Evolutionary conservation across 805 yeast genomes (phyloP).

Genomic region (Metschnikowia vanudenii): DNA sequence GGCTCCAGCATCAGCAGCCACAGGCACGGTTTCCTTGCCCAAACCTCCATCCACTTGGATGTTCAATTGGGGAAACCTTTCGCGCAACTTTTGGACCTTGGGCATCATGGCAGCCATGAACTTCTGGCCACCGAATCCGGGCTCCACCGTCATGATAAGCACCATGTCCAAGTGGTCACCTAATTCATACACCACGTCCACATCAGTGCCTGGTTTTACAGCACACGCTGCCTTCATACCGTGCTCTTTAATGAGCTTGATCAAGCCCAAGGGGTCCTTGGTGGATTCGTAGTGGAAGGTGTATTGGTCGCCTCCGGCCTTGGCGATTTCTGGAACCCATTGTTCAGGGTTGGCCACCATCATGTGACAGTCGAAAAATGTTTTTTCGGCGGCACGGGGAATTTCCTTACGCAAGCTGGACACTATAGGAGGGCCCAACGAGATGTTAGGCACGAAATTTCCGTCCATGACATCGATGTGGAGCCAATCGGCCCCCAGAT

Average conservation of each 20-base stretch:
- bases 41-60: conserved; percentile 98
- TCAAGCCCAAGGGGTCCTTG: conserved; percentile 68
- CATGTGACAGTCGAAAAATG: conserved; percentile 93
- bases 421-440: conserved; percentile 90
- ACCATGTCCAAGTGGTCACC: conserved; percentile 87
- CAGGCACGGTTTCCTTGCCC: conserved; percentile 77
- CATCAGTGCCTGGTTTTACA: conserved; percentile 88
- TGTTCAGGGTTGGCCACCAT: conserved; percentile 91
- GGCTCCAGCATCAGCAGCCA: conserved; percentile 96
- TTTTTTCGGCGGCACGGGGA: conserved; percentile 57
- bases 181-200: conserved; percentile 72
- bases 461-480: conserved; percentile 99
- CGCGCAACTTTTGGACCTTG: conserved; percentile 77
- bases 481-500: conserved; percentile 90
- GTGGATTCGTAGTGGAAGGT: conserved; percentile 96
- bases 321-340: conserved; percentile 91
- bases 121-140: conserved; percentile 98
- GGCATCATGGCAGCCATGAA: conserved; percentile 97
- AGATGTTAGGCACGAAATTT: conserved; percentile 94
- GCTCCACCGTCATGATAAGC: conserved; percentile 98
- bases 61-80: conserved; percentile 70
- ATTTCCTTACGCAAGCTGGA: conserved; percentile 70
- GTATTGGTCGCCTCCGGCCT: conserved; percentile 93
- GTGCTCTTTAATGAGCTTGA: conserved; percentile 67
- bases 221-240: conserved; percentile 97